Evolutionary conservation across 2,329 filamentous ascomycete genomes (phyloP).

Genomic region (Pseudogymnoascus sp.): DNA sequence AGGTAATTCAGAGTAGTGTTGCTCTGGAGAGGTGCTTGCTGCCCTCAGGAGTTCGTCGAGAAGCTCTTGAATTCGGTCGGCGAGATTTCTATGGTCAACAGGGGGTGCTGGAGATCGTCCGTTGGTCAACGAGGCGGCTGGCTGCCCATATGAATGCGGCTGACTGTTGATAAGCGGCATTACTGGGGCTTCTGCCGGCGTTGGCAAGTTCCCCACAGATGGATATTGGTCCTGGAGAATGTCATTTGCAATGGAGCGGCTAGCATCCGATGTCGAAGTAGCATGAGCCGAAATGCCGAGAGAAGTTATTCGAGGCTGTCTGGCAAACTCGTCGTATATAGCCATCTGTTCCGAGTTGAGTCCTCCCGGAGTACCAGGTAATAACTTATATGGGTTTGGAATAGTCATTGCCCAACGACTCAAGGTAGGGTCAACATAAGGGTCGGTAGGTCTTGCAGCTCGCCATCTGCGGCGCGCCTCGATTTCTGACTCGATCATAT

Average conservation of each 20-base stretch:
- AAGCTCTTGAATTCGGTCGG: conserved; percentile 51
- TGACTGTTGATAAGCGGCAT: conserved; percentile 44
- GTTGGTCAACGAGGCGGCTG: conserved; percentile 43
- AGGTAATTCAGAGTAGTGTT: conserved; percentile 54
- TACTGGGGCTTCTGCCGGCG: conserved; percentile 52
- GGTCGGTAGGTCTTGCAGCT: conserved; percentile 67
- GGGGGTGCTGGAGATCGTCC: conserved; percentile 39
- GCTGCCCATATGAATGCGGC: conserved; percentile 48
- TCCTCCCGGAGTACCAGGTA: conserved; percentile 56
- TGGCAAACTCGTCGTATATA: conserved; percentile 93
- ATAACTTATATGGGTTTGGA: conserved; percentile 85
- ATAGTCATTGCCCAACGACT: conserved; percentile 92
- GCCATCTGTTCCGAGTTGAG: conserved; percentile 88
- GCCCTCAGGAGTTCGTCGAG: conserved; percentile 50
- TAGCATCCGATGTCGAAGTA: conserved; percentile 53
- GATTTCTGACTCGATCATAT: conserved; percentile 77
- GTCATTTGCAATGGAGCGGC: conserved; percentile 55
- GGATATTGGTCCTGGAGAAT: conserved; percentile 56
- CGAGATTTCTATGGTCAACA: conserved; percentile 45
- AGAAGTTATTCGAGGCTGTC: conserved; percentile 65
- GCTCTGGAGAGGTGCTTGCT: conserved; percentile 46
- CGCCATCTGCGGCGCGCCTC: conserved; percentile 72
- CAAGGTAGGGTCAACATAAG: conserved; percentile 74
- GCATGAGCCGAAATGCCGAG: conserved; percentile 48
- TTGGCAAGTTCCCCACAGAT: conserved; percentile 49